phyloP scores from a whole-genome alignment of 106 monocot species.

The Acanthochlamys bracteata region DNA sequence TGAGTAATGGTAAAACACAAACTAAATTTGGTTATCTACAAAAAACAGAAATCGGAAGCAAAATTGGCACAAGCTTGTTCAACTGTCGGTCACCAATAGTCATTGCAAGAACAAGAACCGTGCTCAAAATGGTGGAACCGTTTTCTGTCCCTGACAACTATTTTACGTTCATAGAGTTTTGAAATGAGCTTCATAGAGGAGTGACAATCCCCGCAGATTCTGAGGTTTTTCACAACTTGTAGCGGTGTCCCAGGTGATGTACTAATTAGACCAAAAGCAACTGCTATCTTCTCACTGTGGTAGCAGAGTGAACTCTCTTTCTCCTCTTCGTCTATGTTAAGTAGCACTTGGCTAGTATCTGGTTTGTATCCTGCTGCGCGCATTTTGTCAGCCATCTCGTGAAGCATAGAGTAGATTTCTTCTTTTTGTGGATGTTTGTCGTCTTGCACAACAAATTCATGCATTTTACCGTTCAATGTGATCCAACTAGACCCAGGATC shows the following conservation, averaged over 20 bases:
- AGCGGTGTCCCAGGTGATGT: not conserved
- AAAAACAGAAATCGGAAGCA: too few species aligned
- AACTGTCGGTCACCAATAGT: constrained; percentile 2
- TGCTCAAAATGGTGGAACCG: constrained; percentile 9
- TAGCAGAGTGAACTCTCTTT: not conserved
- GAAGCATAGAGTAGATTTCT: not conserved
- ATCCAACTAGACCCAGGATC: constrained; percentile 21
- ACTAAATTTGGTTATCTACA: too few species aligned
- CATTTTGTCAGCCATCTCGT: constrained; percentile 1
- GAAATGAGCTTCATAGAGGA: constrained; percentile 3
- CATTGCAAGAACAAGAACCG: constrained; percentile 6
- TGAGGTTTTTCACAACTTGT: not conserved
- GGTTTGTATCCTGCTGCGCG: not conserved
- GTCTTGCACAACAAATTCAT: constrained; percentile 7
- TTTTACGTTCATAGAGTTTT: not conserved
- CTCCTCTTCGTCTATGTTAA: constrained; percentile 6
- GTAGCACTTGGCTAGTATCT: not conserved
- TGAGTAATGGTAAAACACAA: too few species aligned
- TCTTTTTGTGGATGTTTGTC: constrained; percentile 1
- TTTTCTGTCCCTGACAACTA: constrained; percentile 6
- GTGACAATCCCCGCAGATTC: constrained; percentile 7
- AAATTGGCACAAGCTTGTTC: too few species aligned
- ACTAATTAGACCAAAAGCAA: constrained; percentile 4
- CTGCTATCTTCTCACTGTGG: constrained; percentile 3
- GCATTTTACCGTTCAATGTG: not conserved